These are phyloP conservation scores for Rhizophagus clarus DNA, from an alignment of 192 early-diverging fungal species.

Conservation along the genomic window DNA sequence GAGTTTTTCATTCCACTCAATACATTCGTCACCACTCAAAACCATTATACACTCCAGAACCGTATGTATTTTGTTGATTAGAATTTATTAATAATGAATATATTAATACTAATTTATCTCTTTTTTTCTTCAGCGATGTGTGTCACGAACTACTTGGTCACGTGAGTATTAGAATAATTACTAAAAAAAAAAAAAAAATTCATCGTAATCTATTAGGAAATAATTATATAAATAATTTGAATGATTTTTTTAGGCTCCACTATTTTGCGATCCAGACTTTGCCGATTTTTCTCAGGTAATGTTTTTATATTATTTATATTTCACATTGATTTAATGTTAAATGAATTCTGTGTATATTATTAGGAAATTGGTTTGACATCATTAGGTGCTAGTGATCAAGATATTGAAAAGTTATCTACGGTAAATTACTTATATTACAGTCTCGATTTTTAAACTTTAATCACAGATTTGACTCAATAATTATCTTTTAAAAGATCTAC, in stretches of 20 bases:
- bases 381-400: slow-evolving; percentile 88
- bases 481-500: slow-evolving; percentile 52
- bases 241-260: slow-evolving; percentile 40
- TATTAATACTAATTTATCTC: background rate
- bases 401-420: slow-evolving; percentile 88
- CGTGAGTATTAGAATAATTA: slow-evolving; percentile 57
- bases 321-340: background rate
- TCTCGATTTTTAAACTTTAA: background rate
- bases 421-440: slow-evolving; percentile 1
- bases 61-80: slow-evolving; percentile 32
- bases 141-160: slow-evolving; percentile 97
- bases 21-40: slow-evolving; percentile 94
- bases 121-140: slow-evolving; percentile 58
- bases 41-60: slow-evolving; percentile 93
- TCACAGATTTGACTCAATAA: background rate
- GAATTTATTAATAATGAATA: background rate
- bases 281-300: slow-evolving; percentile 82
- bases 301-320: background rate
- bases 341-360: background rate
- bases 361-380: slow-evolving; percentile 90
- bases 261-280: slow-evolving; percentile 86
- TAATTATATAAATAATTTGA: background rate
- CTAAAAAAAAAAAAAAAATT: no score
- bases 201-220: background rate
- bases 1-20: slow-evolving; percentile 97